A percentile compares a stretch with the other conserved stretches of the same genome.
Conservation (phyloP, 768 basidiomycete species). For the Auricularia cornea region DNA sequence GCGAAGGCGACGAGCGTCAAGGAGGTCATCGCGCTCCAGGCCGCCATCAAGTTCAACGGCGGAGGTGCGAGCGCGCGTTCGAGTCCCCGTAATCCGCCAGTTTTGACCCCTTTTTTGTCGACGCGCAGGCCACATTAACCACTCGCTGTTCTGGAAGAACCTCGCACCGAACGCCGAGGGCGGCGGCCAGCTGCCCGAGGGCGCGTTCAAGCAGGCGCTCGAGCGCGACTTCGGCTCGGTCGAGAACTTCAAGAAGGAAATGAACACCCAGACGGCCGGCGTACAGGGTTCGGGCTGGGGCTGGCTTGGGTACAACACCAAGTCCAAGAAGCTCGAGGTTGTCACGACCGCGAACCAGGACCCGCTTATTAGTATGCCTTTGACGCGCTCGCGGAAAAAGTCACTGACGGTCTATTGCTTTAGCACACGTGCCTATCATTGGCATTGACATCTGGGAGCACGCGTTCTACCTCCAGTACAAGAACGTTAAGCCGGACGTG, state of each 20-base stretch:
- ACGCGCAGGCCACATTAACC: conserved; percentile 77
- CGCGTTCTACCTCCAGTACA: conserved; percentile 93
- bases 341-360: conserved; percentile 96
- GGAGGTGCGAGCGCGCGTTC: conserved; percentile 49
- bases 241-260: conserved; percentile 74
- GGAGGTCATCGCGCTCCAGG: conserved; percentile 75
- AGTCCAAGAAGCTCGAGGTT: conserved; percentile 71
- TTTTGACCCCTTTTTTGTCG: background rate
- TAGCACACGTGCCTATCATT: conserved; percentile 63
- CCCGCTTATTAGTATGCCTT: conserved; percentile 51
- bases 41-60: conserved; percentile 96
- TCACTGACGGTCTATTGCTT: background rate
- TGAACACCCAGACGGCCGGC: conserved; percentile 82
- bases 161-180: conserved; percentile 62
- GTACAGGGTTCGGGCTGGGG: conserved; percentile 99
- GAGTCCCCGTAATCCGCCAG: background rate
- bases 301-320: conserved; percentile 81
- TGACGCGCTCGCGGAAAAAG: too few relatives aligned
- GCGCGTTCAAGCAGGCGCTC: conserved; percentile 62
- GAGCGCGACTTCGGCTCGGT: conserved; percentile 79
- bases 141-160: conserved; percentile 97
- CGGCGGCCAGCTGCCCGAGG: conserved; percentile 53
- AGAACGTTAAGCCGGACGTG: conserved; percentile 90
- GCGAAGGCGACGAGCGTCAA: conserved; percentile 54
- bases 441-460: conserved; percentile 96